Percentiles rank a stretch among this genome's conserved stretches.
Evolutionary conservation across 1,284 basidiomycete species (phyloP).

Genomic region (Melampsora americana): DNA sequence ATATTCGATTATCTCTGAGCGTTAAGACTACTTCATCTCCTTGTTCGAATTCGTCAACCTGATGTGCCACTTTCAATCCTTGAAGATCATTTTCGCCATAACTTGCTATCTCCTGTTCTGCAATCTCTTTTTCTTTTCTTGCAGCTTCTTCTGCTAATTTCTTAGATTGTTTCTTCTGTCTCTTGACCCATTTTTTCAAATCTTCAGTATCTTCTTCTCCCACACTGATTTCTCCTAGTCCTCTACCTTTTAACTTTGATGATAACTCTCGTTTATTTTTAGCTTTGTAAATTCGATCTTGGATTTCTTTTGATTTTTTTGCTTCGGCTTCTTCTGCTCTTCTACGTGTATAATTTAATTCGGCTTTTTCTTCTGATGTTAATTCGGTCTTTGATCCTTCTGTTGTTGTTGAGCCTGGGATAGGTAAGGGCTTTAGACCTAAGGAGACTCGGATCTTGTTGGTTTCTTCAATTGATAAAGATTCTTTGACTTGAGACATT

Average conservation of each 20-base stretch:
- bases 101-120: slow-evolving; percentile 66
- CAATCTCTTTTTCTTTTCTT: slow-evolving; percentile 74
- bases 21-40: slow-evolving; percentile 94
- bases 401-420: slow-evolving; percentile 63
- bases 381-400: slow-evolving; percentile 50
- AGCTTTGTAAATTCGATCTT: slow-evolving; percentile 60
- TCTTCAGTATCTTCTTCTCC: slow-evolving; percentile 65
- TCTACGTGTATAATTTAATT: slow-evolving; percentile 73
- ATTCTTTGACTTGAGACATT: slow-evolving; percentile 58
- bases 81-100: slow-evolving; percentile 65
- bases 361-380: slow-evolving; percentile 61
- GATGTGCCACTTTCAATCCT: slow-evolving; percentile 92
- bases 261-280: slow-evolving; percentile 87
- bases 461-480: slow-evolving; percentile 92
- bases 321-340: slow-evolving; percentile 63
- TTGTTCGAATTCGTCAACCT: slow-evolving; percentile 70
- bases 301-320: not conserved
- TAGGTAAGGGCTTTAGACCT: slow-evolving; percentile 87
- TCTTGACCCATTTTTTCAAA: slow-evolving; percentile 81
- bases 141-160: slow-evolving; percentile 60
- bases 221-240: slow-evolving; percentile 68
- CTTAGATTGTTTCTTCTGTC: slow-evolving; percentile 75
- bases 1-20: slow-evolving; percentile 86
- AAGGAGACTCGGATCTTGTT: slow-evolving; percentile 93
- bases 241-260: slow-evolving; percentile 80